phyloP scores from a whole-genome alignment of 106 monocot species.

The Gastrodia elata region DNA sequence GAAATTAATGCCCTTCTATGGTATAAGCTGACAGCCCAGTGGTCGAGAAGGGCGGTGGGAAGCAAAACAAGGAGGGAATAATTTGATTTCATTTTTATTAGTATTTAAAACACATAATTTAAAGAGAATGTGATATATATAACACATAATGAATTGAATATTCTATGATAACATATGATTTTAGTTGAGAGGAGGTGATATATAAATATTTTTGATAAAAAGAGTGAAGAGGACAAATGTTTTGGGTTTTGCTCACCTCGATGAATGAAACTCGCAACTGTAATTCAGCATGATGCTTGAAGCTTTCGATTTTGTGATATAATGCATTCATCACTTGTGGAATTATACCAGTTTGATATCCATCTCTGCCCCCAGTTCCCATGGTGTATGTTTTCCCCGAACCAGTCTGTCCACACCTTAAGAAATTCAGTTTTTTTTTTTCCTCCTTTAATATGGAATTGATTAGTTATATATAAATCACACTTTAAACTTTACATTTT shows the following conservation, averaged over 20 bases:
- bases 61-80: not conserved
- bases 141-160: too few species aligned
- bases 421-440: slow-evolving; percentile 17
- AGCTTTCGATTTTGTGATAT: slow-evolving; percentile 66
- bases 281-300: slow-evolving; percentile 74
- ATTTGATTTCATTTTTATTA: too few species aligned
- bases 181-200: too few species aligned
- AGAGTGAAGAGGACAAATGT: not conserved
- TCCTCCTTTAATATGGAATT: not conserved
- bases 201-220: too few species aligned
- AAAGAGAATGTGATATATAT: too few species aligned
- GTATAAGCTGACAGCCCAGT: too few species aligned
- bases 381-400: slow-evolving; percentile 99
- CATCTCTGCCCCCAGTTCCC: slow-evolving; percentile 82
- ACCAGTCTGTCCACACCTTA: slow-evolving; percentile 62
- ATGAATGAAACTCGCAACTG: slow-evolving; percentile 95
- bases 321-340: slow-evolving; percentile 80
- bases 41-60: not conserved
- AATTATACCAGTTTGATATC: slow-evolving; percentile 60
- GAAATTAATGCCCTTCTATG: too few species aligned
- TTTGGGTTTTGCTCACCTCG: slow-evolving; percentile 37
- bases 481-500: not conserved
- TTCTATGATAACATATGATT: too few species aligned
- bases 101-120: too few species aligned
- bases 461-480: not conserved